Conservation (phyloP, 2,329 filamentous ascomycete genomes). For the Colletotrichum lini region DNA sequence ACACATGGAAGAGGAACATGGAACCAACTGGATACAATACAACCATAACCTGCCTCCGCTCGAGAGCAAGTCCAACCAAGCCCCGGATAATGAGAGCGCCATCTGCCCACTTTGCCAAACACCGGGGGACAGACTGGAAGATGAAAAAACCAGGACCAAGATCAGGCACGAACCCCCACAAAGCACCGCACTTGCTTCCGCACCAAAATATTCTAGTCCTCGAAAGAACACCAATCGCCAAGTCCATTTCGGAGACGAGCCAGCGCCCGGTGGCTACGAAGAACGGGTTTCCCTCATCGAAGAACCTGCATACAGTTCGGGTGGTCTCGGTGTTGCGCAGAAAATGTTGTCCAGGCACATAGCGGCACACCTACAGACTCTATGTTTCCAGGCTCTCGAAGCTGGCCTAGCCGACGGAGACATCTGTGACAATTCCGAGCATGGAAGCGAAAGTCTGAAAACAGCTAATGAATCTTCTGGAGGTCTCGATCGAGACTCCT, state of each 20-base stretch:
- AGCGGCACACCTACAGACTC: not conserved
- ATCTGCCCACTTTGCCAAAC: not conserved
- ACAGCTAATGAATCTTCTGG: not conserved
- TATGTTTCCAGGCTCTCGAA: not conserved
- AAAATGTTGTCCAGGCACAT: not conserved
- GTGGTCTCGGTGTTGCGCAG: not conserved
- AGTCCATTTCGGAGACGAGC: not conserved
- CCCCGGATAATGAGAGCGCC: not conserved
- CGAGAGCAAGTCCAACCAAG: not conserved
- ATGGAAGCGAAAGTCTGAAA: not conserved
- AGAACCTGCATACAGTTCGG: not conserved
- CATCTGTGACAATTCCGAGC: not conserved
- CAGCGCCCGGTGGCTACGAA: not conserved
- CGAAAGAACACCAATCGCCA: not conserved
- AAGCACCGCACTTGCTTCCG: not conserved
- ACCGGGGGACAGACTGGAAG: not conserved
- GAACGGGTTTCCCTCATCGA: not conserved
- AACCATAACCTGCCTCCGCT: not conserved
- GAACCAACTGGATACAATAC: not conserved
- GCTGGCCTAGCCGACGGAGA: not conserved
- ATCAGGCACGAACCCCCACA: not conserved
- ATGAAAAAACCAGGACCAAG: not conserved
- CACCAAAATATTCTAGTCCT: not conserved
- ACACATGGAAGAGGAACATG: not conserved
- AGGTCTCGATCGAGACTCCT: not conserved